A percentile compares a stretch with the other conserved stretches of the same genome.
Conservation (phyloP, 192 early-diverging fungal genomes). For the Coemansia sp. region DNA sequence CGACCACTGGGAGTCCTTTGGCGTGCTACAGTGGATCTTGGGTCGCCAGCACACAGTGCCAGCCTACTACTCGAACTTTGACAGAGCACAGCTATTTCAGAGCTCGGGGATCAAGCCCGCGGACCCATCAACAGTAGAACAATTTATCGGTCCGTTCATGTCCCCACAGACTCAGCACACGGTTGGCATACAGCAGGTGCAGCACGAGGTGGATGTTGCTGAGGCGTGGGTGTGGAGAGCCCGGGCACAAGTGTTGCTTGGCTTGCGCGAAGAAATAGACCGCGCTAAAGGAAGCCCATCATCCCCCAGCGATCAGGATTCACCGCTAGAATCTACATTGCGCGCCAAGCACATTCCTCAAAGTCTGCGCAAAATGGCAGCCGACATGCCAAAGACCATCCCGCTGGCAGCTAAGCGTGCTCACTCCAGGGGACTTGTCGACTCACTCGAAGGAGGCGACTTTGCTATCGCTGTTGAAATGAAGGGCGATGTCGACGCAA, state of each 20-base stretch:
- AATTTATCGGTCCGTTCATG: conserved; percentile 53
- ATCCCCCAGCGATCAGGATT: neutral
- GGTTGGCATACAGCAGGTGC: conserved; percentile 25
- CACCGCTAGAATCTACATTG: conserved; percentile 23
- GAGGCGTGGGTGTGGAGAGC: conserved; percentile 69
- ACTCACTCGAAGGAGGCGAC: conserved; percentile 39
- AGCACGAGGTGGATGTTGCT: conserved; percentile 42
- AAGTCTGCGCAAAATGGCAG: conserved; percentile 51
- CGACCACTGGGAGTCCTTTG: conserved; percentile 57
- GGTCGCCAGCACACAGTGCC: conserved; percentile 54
- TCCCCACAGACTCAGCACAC: conserved; percentile 27
- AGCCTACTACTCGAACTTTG: conserved; percentile 56
- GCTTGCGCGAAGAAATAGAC: conserved; percentile 47
- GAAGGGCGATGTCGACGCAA: conserved; percentile 11
- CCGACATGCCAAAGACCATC: conserved; percentile 54
- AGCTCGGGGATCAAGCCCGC: conserved; percentile 59
- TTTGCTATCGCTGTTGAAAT: conserved; percentile 55
- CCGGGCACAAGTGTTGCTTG: conserved; percentile 57
- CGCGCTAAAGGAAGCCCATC: conserved; percentile 9
- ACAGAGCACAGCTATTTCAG: conserved; percentile 54
- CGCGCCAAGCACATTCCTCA: conserved; percentile 43
- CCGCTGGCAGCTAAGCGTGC: conserved; percentile 51
- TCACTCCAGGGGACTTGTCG: conserved; percentile 40
- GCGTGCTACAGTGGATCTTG: conserved; percentile 58
- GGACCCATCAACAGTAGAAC: conserved; percentile 54